Conservation (phyloP, 305 asterid genomes). For the Striga hermonthica region DNA sequence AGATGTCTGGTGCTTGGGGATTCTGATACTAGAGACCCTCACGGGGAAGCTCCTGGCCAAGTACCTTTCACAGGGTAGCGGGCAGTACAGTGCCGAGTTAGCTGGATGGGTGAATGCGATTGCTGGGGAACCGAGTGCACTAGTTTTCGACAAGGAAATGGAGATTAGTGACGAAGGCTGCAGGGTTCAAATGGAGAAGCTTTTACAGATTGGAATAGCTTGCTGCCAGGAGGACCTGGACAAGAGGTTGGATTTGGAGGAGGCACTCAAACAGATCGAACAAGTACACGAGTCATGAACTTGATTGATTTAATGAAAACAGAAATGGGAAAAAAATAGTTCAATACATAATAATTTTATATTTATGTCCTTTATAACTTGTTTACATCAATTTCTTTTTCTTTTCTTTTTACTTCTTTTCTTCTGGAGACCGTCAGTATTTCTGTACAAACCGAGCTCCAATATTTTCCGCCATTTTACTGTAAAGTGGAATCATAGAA, state of each 20-base stretch:
- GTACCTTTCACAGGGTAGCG: slow-evolving; percentile 46
- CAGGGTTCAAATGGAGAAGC: slow-evolving; percentile 53
- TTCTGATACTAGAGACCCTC: slow-evolving; percentile 63
- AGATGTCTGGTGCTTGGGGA: slow-evolving; percentile 85
- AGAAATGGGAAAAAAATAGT: too few relatives aligned
- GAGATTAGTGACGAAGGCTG: slow-evolving; percentile 34
- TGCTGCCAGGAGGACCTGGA: slow-evolving; percentile 69
- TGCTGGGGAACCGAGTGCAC: slow-evolving; percentile 28
- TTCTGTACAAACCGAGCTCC: slow-evolving; percentile 26
- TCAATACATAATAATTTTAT: not conserved
- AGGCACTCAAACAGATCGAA: slow-evolving; percentile 47
- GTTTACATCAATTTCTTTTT: slow-evolving; percentile 4
- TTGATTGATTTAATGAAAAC: not conserved
- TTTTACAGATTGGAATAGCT: slow-evolving; percentile 55
- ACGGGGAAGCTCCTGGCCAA: slow-evolving; percentile 56
- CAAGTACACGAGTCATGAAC: slow-evolving; percentile 33
- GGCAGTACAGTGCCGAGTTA: slow-evolving; percentile 35
- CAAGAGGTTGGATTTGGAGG: slow-evolving; percentile 68
- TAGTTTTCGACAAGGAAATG: slow-evolving; percentile 56
- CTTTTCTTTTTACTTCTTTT: not conserved
- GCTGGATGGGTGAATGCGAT: slow-evolving; percentile 51
- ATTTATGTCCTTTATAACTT: slow-evolving; percentile 14
- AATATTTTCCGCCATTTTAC: not conserved
- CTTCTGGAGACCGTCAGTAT: slow-evolving; percentile 14
- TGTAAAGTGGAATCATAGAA: slow-evolving; percentile 17